Percentiles rank a stretch among this genome's conserved stretches.
These are phyloP conservation scores for Nothophaeocryptopus gaeumannii DNA, from an alignment of 2,329 filamentous ascomycete genomes.

Conservation along the genomic window DNA sequence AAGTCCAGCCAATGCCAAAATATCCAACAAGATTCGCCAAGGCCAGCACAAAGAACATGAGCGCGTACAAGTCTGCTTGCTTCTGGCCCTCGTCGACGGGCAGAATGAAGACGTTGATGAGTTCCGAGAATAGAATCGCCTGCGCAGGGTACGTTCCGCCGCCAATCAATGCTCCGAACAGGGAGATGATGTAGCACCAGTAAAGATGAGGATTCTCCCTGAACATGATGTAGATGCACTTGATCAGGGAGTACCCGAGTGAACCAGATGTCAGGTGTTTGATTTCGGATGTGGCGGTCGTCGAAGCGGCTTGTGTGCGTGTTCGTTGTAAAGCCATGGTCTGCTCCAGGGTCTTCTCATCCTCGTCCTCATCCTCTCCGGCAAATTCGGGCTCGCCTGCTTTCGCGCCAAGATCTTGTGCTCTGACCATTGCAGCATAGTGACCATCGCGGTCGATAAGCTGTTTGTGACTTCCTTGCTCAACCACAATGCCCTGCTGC, in stretches of 20 bases:
- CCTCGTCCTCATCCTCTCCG: constrained; percentile 24
- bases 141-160: constrained; percentile 49
- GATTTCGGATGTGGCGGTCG: constrained; percentile 34
- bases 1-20: constrained; percentile 45
- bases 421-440: constrained; percentile 45
- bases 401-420: constrained; percentile 46
- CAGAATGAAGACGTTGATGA: constrained; percentile 47
- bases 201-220: constrained; percentile 37
- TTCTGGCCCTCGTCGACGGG: constrained; percentile 37
- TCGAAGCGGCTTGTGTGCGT: constrained; percentile 30
- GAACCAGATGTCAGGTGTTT: constrained; percentile 28
- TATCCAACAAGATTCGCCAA: constrained; percentile 47
- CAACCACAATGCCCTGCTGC: constrained; percentile 42
- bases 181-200: constrained; percentile 39
- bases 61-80: constrained; percentile 50
- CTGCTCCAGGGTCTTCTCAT: constrained; percentile 31
- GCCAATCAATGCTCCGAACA: constrained; percentile 35
- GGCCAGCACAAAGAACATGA: constrained; percentile 58
- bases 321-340: constrained; percentile 22
- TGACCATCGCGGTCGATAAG: constrained; percentile 39
- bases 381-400: constrained; percentile 26
- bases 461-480: constrained; percentile 44
- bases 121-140: constrained; percentile 50
- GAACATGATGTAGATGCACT: constrained; percentile 39
- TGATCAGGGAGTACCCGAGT: constrained; percentile 33